Evolutionary conservation across 306 rosid genomes (phyloP).

Genomic region (Prunus padus): DNA sequence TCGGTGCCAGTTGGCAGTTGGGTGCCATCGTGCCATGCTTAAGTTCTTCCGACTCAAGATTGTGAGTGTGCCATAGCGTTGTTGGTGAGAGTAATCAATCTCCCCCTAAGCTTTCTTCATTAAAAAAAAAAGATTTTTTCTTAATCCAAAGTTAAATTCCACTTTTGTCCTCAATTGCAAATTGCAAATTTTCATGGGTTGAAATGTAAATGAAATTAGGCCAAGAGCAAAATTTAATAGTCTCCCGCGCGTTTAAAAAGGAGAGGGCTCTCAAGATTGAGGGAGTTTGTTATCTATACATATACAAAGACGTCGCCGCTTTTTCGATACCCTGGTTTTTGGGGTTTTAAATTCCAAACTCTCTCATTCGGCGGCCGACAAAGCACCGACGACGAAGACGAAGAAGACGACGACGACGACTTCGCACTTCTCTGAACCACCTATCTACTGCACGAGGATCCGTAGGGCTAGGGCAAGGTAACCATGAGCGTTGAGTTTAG

Average conservation of each 20-base stretch:
- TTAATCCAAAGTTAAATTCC: too few relatives aligned
- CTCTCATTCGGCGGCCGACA: neutral
- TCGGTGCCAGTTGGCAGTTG: too few relatives aligned
- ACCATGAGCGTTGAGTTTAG: constrained; percentile 50
- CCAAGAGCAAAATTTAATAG: neutral
- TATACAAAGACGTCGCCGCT: neutral
- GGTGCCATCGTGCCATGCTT: too few relatives aligned
- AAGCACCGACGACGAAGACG: neutral
- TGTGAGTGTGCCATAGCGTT: too few relatives aligned
- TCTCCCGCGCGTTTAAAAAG: neutral
- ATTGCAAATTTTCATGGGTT: neutral
- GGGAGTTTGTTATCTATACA: neutral
- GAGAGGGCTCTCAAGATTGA: neutral
- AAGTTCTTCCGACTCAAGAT: too few relatives aligned
- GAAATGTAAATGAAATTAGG: neutral
- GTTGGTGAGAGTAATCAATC: too few relatives aligned
- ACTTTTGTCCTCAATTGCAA: too few relatives aligned
- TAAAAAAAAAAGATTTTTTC: too few relatives aligned
- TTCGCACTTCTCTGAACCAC: too few relatives aligned
- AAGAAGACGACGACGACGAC: constrained; percentile 1
- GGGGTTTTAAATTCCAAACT: neutral
- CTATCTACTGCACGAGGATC: neutral
- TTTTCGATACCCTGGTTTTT: neutral
- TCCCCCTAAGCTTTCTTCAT: too few relatives aligned
- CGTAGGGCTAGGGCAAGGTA: constrained; percentile 13